Base-by-base conservation (phyloP, 768 basidiomycete genomes). In the Termitomyces sp. region DNA sequence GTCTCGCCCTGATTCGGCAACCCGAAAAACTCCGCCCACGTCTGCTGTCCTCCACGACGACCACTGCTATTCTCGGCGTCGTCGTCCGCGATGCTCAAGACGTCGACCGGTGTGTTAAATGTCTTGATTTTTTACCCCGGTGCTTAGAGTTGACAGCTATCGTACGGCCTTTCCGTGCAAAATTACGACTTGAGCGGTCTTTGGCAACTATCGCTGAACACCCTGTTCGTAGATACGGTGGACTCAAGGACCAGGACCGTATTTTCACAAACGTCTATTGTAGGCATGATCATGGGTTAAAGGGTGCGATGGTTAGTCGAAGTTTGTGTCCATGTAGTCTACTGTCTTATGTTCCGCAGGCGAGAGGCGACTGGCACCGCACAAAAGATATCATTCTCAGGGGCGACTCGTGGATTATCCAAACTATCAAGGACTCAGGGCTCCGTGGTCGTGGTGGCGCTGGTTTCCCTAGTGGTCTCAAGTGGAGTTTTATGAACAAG, bases 401-500 rank as follows among this genome's bases (percentile, higher is more conserved):
- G 70, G 96, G 96, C 50, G 96, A 99, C 75, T 81, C 85, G 7
- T 99, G 94, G 94, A 94, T 98, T 64, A 98, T 98, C 58, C 87
- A 97, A 68, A 86, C 85, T 44, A 91, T 98, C 66, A 98, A 99
- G 71, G 93, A 92, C 66, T 97, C 94, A 21, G 96, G 96, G 46
- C 81, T 98, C 37, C 85, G 96, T 67, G 96, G 96, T 12, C 87
- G 96, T 54, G 96, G 96, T 51, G 96, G 96, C 52, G 96, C 96
- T 42, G 96, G 96, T 30, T 99, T 99, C 69, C 96, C 96, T 0
- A 90, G 87, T 62, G 96, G 96, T 23, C 78, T 98, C 64, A 98
- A 98, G 70, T 98, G 95, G 95, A 90, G 87, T 66, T 94, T 94
- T 70, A 96, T 98, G 96, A 98, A 99, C 80, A 99, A 98, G 74